A percentile compares a stretch with the other conserved stretches of the same genome.
phyloP scores from a whole-genome alignment of 1,284 basidiomycete species.

The Polyporus tsugae region DNA sequence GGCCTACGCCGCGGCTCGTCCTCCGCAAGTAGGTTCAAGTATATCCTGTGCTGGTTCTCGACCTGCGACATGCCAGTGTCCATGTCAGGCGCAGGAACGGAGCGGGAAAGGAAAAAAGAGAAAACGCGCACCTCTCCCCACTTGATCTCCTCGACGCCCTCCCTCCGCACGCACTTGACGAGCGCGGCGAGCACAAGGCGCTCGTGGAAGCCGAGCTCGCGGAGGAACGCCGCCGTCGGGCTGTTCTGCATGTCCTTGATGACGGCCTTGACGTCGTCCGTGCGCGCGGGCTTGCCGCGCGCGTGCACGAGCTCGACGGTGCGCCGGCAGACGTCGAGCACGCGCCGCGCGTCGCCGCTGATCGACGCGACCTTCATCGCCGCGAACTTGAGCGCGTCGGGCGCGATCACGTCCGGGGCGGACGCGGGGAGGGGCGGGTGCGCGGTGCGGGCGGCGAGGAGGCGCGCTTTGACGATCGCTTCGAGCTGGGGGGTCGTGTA shows the following conservation, averaged over 20 bases:
- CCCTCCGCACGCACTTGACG: conserved; percentile 83
- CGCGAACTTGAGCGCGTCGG: conserved; percentile 89
- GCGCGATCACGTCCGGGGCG: conserved; percentile 64
- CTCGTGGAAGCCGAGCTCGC: conserved; percentile 86
- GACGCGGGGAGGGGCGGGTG: conserved; percentile 40
- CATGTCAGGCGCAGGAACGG: background rate
- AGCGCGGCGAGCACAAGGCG: conserved; percentile 90
- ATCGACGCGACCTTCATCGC: conserved; percentile 93
- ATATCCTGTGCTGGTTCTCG: conserved; percentile 71
- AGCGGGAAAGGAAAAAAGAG: background rate
- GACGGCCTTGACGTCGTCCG: conserved; percentile 82
- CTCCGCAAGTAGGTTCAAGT: conserved; percentile 60
- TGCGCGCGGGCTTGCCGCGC: conserved; percentile 64
- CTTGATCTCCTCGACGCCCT: conserved; percentile 88
- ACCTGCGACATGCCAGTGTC: conserved; percentile 63
- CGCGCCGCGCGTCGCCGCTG: conserved; percentile 93
- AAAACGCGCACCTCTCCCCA: conserved; percentile 74
- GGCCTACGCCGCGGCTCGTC: conserved; percentile 61
- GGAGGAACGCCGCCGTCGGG: conserved; percentile 85
- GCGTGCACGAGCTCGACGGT: conserved; percentile 83
- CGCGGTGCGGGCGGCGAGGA: conserved; percentile 66
- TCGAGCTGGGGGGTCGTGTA: conserved; percentile 87
- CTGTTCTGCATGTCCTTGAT: conserved; percentile 92
- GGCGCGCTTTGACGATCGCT: conserved; percentile 86
- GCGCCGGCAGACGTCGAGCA: conserved; percentile 93